Conservation (phyloP, 2,329 filamentous ascomycete species). For the Geosmithia putterillii region DNA sequence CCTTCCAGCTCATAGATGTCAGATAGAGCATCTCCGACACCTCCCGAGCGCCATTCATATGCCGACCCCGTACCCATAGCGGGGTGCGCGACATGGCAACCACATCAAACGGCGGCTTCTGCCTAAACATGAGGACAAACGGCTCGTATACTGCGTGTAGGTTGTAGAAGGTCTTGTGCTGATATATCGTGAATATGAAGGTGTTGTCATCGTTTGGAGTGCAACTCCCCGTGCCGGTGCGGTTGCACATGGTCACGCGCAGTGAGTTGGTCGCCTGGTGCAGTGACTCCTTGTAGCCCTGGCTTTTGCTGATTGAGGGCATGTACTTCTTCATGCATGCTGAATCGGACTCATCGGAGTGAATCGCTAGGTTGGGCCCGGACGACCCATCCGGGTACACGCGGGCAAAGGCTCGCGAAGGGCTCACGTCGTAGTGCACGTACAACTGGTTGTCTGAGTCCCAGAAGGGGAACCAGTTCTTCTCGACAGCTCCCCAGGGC, state of each 20-base stretch:
- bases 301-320: constrained; percentile 21
- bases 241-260: constrained; percentile 38
- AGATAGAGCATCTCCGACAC: constrained; percentile 45
- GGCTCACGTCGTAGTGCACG: constrained; percentile 39
- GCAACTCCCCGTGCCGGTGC: constrained; percentile 31
- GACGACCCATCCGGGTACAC: constrained; percentile 30
- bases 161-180: constrained; percentile 36
- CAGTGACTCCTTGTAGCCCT: constrained; percentile 27
- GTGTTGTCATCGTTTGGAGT: constrained; percentile 31
- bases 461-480: constrained; percentile 55
- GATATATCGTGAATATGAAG: constrained; percentile 40
- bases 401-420: constrained; percentile 34
- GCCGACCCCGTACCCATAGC: constrained; percentile 42
- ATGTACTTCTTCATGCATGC: constrained; percentile 33
- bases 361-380: constrained; percentile 30
- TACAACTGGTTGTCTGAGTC: constrained; percentile 31
- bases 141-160: constrained; percentile 43
- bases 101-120: constrained; percentile 33
- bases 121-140: constrained; percentile 38
- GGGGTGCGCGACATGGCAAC: constrained; percentile 36
- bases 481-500: constrained; percentile 34
- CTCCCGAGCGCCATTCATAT: constrained; percentile 11
- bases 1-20: constrained; percentile 44
- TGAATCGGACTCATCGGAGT: constrained; percentile 21
- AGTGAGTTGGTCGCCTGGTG: constrained; percentile 51